These are phyloP conservation scores for Geotrichum restrictum DNA, from an alignment of 1,139 yeast genomes.

Conservation along the genomic window DNA sequence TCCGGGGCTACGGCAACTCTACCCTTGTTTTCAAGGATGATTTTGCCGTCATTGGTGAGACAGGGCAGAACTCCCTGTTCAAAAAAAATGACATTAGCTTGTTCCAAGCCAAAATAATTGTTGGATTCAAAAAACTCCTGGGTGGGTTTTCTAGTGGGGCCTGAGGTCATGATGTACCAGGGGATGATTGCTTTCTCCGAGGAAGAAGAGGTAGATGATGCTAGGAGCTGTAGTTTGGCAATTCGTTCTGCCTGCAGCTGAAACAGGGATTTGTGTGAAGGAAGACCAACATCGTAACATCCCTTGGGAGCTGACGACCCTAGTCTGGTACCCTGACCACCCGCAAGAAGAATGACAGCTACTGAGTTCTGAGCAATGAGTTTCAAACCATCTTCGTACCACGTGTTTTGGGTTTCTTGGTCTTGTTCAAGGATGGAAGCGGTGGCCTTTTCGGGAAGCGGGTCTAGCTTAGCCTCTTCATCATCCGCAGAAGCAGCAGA, in stretches of 20 bases:
- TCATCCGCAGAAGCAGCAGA: slow-evolving; percentile 15
- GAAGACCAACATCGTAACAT: slow-evolving; percentile 81
- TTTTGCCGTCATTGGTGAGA: slow-evolving; percentile 66
- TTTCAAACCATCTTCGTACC: slow-evolving; percentile 60
- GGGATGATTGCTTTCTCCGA: slow-evolving; percentile 45
- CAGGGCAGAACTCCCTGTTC: slow-evolving; percentile 97
- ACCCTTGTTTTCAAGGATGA: slow-evolving; percentile 55
- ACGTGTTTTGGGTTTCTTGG: slow-evolving; percentile 34
- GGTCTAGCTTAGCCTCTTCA: slow-evolving; percentile 28
- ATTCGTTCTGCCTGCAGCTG: slow-evolving; percentile 92
- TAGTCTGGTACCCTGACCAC: slow-evolving; percentile 95
- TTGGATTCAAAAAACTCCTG: slow-evolving; percentile 61
- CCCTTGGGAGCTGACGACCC: slow-evolving; percentile 93
- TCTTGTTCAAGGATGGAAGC: slow-evolving; percentile 37
- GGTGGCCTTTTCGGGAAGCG: slow-evolving; percentile 38
- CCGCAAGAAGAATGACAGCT: slow-evolving; percentile 89
- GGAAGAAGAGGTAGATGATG: slow-evolving; percentile 38
- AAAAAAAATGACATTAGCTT: slow-evolving; percentile 66
- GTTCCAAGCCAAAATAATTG: slow-evolving; percentile 64
- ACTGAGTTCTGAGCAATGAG: slow-evolving; percentile 71
- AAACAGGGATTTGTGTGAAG: slow-evolving; percentile 78
- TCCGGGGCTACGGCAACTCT: slow-evolving; percentile 85
- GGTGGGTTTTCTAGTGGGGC: slow-evolving; percentile 80
- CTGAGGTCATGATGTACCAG: slow-evolving; percentile 95
- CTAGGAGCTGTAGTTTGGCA: slow-evolving; percentile 55